Conservation (phyloP, 257 asterid species). For the Haberlea rhodopensis region DNA sequence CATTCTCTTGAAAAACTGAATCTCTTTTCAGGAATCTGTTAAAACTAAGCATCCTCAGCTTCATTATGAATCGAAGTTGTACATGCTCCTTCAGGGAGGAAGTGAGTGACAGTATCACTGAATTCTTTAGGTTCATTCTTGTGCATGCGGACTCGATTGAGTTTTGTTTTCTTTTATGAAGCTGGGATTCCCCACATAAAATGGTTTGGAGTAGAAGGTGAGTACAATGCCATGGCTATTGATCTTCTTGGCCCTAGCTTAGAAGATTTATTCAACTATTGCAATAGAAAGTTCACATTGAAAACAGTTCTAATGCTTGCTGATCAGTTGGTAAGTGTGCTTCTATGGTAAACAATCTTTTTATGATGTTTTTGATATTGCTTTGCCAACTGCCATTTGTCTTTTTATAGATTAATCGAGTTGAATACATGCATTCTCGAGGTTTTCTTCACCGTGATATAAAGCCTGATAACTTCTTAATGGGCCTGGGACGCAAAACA, state of each 20-base stretch:
- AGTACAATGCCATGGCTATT: conserved; percentile 81
- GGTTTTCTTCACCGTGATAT: conserved; percentile 96
- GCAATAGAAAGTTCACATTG: conserved; percentile 74
- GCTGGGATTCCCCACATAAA: conserved; percentile 88
- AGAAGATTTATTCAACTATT: conserved; percentile 82
- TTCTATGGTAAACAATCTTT: conserved; percentile 2
- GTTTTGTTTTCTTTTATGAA: conserved; percentile 33
- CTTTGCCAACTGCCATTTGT: conserved; percentile 9
- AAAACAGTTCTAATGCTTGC: conserved; percentile 95
- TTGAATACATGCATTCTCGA: conserved; percentile 79
- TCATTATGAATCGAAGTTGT: conserved; percentile 84
- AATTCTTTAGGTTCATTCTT: conserved; percentile 15
- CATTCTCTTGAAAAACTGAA: conserved; percentile 2
- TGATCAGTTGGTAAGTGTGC: conserved; percentile 75
- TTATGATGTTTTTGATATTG: conserved; percentile 11
- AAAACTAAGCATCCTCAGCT: conserved; percentile 95
- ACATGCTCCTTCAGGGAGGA: conserved; percentile 93
- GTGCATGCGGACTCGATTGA: conserved; percentile 1
- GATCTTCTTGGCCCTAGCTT: conserved; percentile 91
- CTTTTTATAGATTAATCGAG: conserved; percentile 61
- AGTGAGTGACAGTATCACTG: conserved; percentile 44
- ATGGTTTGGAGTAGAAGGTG: conserved; percentile 92
- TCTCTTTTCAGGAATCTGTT: conserved; percentile 59
- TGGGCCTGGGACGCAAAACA: conserved; percentile 94
- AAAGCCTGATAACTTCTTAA: conserved; percentile 89